These are phyloP conservation scores for Saccharum spontaneum DNA, from an alignment of 176 grass and related monocot species.

Conservation along the genomic window DNA sequence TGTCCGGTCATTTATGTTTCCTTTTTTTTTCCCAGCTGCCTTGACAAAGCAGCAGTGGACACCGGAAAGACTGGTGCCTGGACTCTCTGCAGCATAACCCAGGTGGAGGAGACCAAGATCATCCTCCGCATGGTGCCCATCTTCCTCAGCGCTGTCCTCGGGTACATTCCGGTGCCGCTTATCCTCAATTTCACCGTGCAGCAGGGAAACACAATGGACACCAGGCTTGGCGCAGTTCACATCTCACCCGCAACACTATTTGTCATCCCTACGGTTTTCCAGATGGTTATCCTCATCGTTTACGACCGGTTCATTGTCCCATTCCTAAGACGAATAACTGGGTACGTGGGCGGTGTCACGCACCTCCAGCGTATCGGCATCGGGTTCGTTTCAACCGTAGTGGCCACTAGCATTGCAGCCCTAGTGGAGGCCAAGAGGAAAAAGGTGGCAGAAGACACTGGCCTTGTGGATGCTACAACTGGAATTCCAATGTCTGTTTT, in stretches of 20 bases:
- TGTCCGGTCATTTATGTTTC: background rate
- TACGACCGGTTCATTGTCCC: conserved; percentile 73
- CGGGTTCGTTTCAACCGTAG: conserved; percentile 38
- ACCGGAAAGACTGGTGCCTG: conserved; percentile 40
- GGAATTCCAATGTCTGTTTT: conserved; percentile 75
- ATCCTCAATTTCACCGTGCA: conserved; percentile 73
- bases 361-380: conserved; percentile 72
- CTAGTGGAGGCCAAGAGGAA: conserved; percentile 61
- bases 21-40: conserved; percentile 39
- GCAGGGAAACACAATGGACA: conserved; percentile 86
- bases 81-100: conserved; percentile 55
- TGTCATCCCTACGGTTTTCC: conserved; percentile 65
- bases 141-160: conserved; percentile 59
- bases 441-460: conserved; percentile 26
- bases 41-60: conserved; percentile 67
- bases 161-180: conserved; percentile 49
- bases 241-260: conserved; percentile 69
- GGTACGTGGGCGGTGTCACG: conserved; percentile 62
- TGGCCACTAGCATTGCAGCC: conserved; percentile 52
- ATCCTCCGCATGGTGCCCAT: conserved; percentile 69
- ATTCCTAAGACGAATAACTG: conserved; percentile 45
- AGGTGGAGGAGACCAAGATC: conserved; percentile 88
- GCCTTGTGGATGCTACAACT: conserved; percentile 29
- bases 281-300: conserved; percentile 60
- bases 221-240: conserved; percentile 41